A percentile compares a stretch with the other conserved stretches of the same genome.
Conservation (phyloP, 2,329 filamentous ascomycete species). For the Penicillium expansum region DNA sequence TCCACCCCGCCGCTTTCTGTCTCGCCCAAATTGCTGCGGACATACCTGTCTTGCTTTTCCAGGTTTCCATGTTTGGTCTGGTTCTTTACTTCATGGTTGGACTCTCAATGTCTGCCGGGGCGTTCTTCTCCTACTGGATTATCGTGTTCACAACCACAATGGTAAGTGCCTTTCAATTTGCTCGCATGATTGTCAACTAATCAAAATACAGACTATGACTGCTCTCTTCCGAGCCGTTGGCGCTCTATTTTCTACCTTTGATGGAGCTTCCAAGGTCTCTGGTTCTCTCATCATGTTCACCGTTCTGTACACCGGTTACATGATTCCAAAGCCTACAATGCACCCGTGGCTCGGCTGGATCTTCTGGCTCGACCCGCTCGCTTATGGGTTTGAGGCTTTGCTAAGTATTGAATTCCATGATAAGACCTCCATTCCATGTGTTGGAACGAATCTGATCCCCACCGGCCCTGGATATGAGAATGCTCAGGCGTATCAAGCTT, state of each 20-base stretch:
- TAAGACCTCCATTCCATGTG: slow-evolving; percentile 34
- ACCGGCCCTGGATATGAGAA: slow-evolving; percentile 33
- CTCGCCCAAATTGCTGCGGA: slow-evolving; percentile 49
- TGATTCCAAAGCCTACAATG: slow-evolving; percentile 49
- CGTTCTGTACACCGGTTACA: slow-evolving; percentile 45
- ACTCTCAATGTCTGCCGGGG: slow-evolving; percentile 49
- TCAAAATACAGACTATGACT: slow-evolving; percentile 50
- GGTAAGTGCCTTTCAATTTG: slow-evolving; percentile 32
- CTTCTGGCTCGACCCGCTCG: slow-evolving; percentile 41
- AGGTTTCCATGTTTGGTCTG: slow-evolving; percentile 58
- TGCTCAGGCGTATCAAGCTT: slow-evolving; percentile 24
- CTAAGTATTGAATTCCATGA: slow-evolving; percentile 39
- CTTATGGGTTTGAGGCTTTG: slow-evolving; percentile 41
- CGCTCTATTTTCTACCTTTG: slow-evolving; percentile 56
- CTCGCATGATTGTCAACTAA: slow-evolving; percentile 10
- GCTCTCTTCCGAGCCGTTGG: slow-evolving; percentile 58
- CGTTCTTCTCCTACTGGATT: slow-evolving; percentile 64
- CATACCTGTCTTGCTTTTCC: slow-evolving; percentile 57
- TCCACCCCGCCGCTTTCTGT: slow-evolving; percentile 52
- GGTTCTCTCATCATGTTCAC: slow-evolving; percentile 38
- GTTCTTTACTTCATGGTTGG: slow-evolving; percentile 65
- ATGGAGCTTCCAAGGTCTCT: slow-evolving; percentile 56
- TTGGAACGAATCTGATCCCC: slow-evolving; percentile 37
- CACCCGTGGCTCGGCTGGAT: slow-evolving; percentile 55
- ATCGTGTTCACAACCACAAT: slow-evolving; percentile 53